Evolutionary conservation across 257 asterid species (phyloP).

Genomic region (Lycium ferocissimum): DNA sequence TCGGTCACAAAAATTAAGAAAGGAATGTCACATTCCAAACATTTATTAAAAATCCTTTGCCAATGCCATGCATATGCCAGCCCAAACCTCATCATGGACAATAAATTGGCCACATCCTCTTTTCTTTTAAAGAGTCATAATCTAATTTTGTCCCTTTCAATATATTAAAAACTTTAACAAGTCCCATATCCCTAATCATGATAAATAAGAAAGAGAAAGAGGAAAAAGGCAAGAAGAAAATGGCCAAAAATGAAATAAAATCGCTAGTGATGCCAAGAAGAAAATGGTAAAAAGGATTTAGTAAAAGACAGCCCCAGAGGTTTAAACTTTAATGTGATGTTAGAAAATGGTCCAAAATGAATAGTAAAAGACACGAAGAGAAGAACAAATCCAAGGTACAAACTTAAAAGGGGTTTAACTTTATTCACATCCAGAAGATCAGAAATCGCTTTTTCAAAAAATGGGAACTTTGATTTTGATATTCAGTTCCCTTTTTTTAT

Average conservation of each 20-base stretch:
- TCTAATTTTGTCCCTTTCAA: conserved; percentile 27
- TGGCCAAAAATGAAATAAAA: conserved; percentile 34
- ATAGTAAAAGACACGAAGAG: conserved; percentile 62
- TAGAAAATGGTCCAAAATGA: conserved; percentile 45
- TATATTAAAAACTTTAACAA: conserved; percentile 1
- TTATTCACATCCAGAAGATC: conserved; percentile 50
- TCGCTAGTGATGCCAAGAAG: conserved; percentile 43
- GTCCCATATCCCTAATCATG: conserved; percentile 25
- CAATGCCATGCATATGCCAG: conserved; percentile 30
- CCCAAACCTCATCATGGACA: conserved; percentile 26
- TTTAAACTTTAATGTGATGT: conserved; percentile 48
- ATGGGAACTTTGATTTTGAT: conserved; percentile 20
- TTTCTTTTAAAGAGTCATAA: conserved; percentile 25
- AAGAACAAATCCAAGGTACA: conserved; percentile 71
- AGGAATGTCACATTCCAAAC: conserved; percentile 30
- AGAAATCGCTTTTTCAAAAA: conserved; percentile 14
- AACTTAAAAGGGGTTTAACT: conserved; percentile 47
- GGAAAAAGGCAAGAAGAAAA: conserved; percentile 40
- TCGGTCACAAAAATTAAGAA: conserved; percentile 28
- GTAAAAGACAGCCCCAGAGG: conserved; percentile 52
- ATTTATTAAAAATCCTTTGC: conserved; percentile 19
- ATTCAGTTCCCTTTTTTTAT: background rate
- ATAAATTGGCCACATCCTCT: conserved; percentile 28
- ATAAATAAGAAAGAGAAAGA: conserved; percentile 25
- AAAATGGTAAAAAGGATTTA: conserved; percentile 42